These are phyloP conservation scores for Flaveria sonorensis DNA, from an alignment of 129 eudicot genomes.

Conservation along the genomic window DNA sequence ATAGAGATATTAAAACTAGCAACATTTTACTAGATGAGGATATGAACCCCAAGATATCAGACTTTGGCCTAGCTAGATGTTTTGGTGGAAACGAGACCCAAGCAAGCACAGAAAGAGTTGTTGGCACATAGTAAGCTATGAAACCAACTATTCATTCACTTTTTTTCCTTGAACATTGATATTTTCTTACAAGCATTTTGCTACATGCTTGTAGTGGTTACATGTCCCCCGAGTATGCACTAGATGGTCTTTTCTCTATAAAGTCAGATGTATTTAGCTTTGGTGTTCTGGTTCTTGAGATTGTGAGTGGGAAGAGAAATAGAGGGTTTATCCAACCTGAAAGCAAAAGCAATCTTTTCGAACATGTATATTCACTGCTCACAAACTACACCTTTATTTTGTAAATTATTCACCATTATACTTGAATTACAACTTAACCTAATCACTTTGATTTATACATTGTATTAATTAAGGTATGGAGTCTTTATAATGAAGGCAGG, in stretches of 20 bases:
- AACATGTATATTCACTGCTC: slow-evolving; percentile 32
- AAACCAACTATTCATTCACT: neutral
- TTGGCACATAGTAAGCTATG: slow-evolving; percentile 46
- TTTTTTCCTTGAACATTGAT: neutral
- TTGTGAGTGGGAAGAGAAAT: slow-evolving; percentile 38
- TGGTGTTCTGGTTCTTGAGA: slow-evolving; percentile 39
- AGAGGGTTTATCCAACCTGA: slow-evolving; percentile 37
- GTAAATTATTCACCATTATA: no score
- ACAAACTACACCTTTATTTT: neutral
- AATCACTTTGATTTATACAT: neutral
- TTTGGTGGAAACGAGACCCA: slow-evolving; percentile 43
- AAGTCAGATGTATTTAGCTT: slow-evolving; percentile 43
- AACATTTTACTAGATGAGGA: no score
- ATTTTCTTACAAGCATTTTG: neutral
- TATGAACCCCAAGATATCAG: no score
- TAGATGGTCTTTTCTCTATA: slow-evolving; percentile 35
- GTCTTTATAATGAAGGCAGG: slow-evolving; percentile 28
- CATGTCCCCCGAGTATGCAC: slow-evolving; percentile 44
- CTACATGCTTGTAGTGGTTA: slow-evolving; percentile 30
- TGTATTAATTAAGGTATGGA: slow-evolving; percentile 32
- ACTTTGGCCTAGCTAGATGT: no score
- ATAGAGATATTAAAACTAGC: no score
- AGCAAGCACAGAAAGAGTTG: slow-evolving; percentile 38
- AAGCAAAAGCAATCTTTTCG: slow-evolving; percentile 34
- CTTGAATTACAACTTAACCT: neutral